phyloP scores from a whole-genome alignment of 2,329 filamentous ascomycete species.

The Exophiala mesophila region DNA sequence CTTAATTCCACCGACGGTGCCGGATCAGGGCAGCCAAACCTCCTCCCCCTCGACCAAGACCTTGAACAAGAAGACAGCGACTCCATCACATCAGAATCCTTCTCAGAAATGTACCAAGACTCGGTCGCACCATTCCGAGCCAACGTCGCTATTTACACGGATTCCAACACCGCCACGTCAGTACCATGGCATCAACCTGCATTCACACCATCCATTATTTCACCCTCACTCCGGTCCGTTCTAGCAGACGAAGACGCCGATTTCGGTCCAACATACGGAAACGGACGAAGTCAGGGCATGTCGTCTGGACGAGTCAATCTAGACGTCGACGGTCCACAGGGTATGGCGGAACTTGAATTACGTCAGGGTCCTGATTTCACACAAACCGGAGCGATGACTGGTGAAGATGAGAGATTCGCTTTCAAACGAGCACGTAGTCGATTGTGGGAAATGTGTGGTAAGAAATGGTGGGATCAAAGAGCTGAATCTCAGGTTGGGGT shows the following conservation, averaged over 20 bases:
- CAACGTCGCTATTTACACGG: constrained; percentile 64
- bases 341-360: constrained; percentile 8
- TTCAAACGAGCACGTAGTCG: constrained; percentile 71
- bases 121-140: constrained; percentile 71
- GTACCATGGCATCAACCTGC: background rate
- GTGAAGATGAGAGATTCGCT: constrained; percentile 76
- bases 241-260: constrained; percentile 33
- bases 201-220: constrained; percentile 9
- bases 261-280: constrained; percentile 30
- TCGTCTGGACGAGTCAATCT: constrained; percentile 18
- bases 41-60: constrained; percentile 27
- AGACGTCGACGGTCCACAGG: constrained; percentile 12
- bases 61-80: constrained; percentile 34
- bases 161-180: constrained; percentile 27
- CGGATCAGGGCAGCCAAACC: no score
- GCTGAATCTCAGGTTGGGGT: constrained; percentile 37
- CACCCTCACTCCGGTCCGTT: constrained; percentile 27
- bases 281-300: constrained; percentile 26
- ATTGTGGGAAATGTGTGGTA: constrained; percentile 77
- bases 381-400: constrained; percentile 64
- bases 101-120: constrained; percentile 73
- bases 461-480: constrained; percentile 62
- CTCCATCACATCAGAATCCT: constrained; percentile 59
- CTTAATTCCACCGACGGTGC: constrained; percentile 7
- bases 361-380: constrained; percentile 54